Evolutionary conservation across 169 alveolate genomes (phyloP).

Genomic region (Plasmodium coatneyi): DNA sequence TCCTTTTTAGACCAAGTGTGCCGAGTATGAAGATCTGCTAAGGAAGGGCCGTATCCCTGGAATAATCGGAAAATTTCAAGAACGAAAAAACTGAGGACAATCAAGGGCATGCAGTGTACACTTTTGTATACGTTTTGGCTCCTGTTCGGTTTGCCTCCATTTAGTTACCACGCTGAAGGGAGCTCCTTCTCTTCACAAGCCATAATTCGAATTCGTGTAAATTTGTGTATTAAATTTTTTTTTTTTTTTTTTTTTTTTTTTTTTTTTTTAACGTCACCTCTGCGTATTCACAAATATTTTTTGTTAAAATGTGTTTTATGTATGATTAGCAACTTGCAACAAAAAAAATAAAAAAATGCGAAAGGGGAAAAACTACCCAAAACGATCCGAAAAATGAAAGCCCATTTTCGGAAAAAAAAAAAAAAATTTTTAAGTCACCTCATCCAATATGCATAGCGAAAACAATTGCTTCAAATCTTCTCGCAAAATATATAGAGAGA

Average conservation of each 20-base stretch:
- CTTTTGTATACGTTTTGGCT: not conserved
- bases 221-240: not conserved
- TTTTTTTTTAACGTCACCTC: conserved; percentile 15
- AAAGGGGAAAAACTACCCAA: not conserved
- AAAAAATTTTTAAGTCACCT: not conserved
- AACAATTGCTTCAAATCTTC: not conserved
- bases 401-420: not conserved
- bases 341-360: conserved; percentile 14
- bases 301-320: not conserved
- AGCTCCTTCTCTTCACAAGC: not conserved
- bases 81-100: conserved; percentile 27
- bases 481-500: not conserved
- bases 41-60: conserved; percentile 84
- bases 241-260: not conserved
- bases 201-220: not conserved
- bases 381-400: not conserved
- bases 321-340: not conserved
- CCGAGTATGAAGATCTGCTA: conserved; percentile 84
- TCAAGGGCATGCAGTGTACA: not conserved
- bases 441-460: not conserved
- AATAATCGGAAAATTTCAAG: conserved; percentile 75
- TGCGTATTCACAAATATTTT: not conserved
- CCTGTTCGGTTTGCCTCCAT: not conserved
- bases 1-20: conserved; percentile 78
- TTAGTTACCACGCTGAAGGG: not conserved